These are phyloP conservation scores for Thermothelomyces thermophilus DNA, from an alignment of 2,329 filamentous ascomycete genomes.

Conservation along the genomic window DNA sequence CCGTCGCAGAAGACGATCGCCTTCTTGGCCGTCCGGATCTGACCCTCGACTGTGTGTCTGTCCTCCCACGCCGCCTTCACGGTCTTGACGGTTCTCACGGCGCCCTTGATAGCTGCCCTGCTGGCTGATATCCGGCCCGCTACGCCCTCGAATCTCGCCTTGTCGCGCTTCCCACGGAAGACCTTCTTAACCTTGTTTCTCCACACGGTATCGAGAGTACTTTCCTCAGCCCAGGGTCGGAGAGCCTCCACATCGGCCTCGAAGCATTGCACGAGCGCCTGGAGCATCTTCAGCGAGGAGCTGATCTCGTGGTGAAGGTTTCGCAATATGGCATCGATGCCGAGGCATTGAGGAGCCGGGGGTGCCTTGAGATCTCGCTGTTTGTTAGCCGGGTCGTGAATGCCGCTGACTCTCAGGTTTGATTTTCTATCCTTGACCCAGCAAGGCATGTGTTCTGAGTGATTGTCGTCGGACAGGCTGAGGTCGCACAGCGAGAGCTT, in stretches of 20 bases:
- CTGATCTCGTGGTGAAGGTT: conserved; percentile 12
- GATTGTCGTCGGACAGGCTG: conserved; percentile 6
- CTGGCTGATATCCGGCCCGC: neutral
- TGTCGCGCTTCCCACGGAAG: conserved; percentile 4
- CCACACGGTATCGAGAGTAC: conserved; percentile 18
- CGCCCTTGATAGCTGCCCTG: conserved; percentile 4
- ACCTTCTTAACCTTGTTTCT: conserved; percentile 13
- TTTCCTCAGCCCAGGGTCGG: conserved; percentile 12
- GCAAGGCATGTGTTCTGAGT: conserved; percentile 4
- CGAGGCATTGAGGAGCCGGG: neutral
- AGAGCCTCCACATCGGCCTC: conserved; percentile 9
- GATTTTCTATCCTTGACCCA: neutral
- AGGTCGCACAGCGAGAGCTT: neutral
- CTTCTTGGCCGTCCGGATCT: conserved; percentile 17
- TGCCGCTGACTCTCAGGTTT: neutral
- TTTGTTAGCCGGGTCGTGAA: neutral
- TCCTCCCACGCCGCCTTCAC: neutral
- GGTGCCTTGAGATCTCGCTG: neutral
- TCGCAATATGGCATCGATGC: conserved; percentile 13
- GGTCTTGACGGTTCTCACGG: conserved; percentile 5
- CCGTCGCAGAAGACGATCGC: conserved; percentile 13
- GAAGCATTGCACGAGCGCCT: conserved; percentile 11
- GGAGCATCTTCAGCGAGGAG: conserved; percentile 8
- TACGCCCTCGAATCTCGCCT: conserved; percentile 4
- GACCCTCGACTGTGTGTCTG: conserved; percentile 10